Base-by-base conservation (phyloP, 1,284 basidiomycete genomes). In the Omphalotus olearius region DNA sequence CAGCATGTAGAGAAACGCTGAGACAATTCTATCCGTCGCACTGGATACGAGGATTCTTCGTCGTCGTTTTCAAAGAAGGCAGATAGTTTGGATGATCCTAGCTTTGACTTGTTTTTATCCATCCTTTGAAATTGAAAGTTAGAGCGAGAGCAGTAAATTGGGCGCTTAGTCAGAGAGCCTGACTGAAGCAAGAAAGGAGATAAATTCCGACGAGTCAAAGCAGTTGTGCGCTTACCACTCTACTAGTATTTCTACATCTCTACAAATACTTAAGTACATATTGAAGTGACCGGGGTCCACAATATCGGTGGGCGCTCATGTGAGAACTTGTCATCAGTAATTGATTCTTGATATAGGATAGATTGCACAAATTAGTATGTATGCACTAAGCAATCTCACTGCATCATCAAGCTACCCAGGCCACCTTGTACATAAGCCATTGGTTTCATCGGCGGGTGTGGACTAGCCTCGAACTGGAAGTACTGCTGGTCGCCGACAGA, bases 371-470 rank as follows among this genome's bases (percentile, higher is more conserved):
- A 36, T 16, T 9, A 16, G 38, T 18, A 10, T 33, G 33, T 28
- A 18, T 53, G 26, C 26, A 25, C 20, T 20, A 18, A 33, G 13
- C 7, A 13, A 33, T 25, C 16, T 40, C 17, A n/a, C 45, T 50
- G 54, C 83, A 84, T 81, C 70, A 89, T 76, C 67, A 89, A 63
- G 59, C 69, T 80, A 17, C 78, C 75, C 45, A 90, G 66, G 4
- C 85, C 84, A 23, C 80, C 78, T 54, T 75, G 76, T 6, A 75
- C 79, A 63, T 96, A 97, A 1, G 93, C 93, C 93, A 97, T 97
- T 7, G 93, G 93, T 65, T 85, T 90, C 75, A 96, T 76, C 47
- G 90, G 84, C 17, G 93, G 93, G 70, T 97, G 93, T 25, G 88
- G 85, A 48, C 82, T 83, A 9, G 93, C 93, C 14, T 89, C 85